Conservation (phyloP, 1,284 basidiomycete species). For the Malassezia sympodialis region DNA sequence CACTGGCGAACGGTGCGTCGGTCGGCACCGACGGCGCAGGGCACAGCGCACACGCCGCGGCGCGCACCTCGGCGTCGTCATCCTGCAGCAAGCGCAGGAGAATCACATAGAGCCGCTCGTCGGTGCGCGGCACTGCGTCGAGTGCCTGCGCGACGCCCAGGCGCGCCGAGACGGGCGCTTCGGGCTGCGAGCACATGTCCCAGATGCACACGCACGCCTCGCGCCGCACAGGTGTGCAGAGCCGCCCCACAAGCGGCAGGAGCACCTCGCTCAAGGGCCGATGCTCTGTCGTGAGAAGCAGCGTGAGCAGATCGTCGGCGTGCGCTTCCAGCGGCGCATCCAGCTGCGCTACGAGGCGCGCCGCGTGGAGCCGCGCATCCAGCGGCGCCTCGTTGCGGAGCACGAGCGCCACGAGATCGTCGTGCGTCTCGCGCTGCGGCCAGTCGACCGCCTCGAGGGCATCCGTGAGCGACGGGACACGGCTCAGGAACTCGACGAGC, state of each 20-base stretch:
- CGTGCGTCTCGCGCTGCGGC: not conserved
- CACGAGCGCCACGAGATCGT: not conserved
- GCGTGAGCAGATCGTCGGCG: not conserved
- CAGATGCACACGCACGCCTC: constrained; percentile 5
- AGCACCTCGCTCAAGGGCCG: constrained; percentile 28
- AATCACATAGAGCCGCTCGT: not conserved
- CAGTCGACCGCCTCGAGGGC: not conserved
- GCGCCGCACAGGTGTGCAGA: not conserved
- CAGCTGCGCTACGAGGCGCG: not conserved
- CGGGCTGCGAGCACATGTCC: constrained; percentile 5
- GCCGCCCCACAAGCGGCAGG: constrained; percentile 18
- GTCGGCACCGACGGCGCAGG: not conserved
- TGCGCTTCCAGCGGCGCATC: not conserved
- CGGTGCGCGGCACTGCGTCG: not conserved
- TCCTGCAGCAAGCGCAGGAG: constrained; percentile 10
- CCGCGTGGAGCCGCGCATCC: constrained; percentile 7
- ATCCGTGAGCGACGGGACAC: not conserved
- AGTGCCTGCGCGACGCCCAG: constrained; percentile 9
- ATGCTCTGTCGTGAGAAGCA: constrained; percentile 11
- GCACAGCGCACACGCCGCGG: constrained; percentile 1
- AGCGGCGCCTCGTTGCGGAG: not conserved
- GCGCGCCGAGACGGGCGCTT: not conserved
- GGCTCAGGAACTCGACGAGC: not conserved
- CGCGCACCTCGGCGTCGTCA: constrained; percentile 14
- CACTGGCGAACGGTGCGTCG: not conserved